Conservation (phyloP, 805 yeast species). For the Candida arabinofermentans region DNA sequence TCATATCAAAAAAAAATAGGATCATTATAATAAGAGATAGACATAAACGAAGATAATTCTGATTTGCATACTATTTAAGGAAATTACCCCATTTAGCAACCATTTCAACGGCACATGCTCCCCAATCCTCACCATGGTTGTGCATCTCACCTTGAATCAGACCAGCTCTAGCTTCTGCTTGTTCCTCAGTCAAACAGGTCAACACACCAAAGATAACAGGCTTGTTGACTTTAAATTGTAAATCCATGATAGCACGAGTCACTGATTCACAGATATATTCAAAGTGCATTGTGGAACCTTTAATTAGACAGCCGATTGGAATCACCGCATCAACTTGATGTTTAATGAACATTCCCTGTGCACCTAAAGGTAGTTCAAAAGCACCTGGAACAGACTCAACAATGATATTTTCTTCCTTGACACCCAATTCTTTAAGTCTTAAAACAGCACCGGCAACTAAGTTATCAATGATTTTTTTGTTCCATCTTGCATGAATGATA, state of each 20-base stretch:
- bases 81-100: slow-evolving; percentile 37
- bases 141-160: slow-evolving; percentile 70
- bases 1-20: no score
- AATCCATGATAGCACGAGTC: slow-evolving; percentile 76
- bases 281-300: slow-evolving; percentile 97
- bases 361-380: slow-evolving; percentile 86
- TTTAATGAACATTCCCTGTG: slow-evolving; percentile 48
- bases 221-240: slow-evolving; percentile 62
- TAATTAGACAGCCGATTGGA: slow-evolving; percentile 91
- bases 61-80: not conserved
- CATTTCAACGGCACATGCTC: slow-evolving; percentile 98
- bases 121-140: slow-evolving; percentile 99
- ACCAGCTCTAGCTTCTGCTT: slow-evolving; percentile 92
- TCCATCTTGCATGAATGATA: slow-evolving; percentile 97
- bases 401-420: slow-evolving; percentile 67
- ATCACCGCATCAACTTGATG: slow-evolving; percentile 74
- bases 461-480: slow-evolving; percentile 67
- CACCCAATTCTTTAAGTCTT: slow-evolving; percentile 61
- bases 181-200: slow-evolving; percentile 91
- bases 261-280: slow-evolving; percentile 94
- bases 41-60: no score
- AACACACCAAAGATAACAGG: slow-evolving; percentile 94
- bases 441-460: slow-evolving; percentile 73
- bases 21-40: not conserved
- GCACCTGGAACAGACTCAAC: slow-evolving; percentile 93